Evolutionary conservation across 1,284 basidiomycete species (phyloP), one percentile per base, ranked within the genome.

Genomic region (Sporisorium sorghi): DNA sequence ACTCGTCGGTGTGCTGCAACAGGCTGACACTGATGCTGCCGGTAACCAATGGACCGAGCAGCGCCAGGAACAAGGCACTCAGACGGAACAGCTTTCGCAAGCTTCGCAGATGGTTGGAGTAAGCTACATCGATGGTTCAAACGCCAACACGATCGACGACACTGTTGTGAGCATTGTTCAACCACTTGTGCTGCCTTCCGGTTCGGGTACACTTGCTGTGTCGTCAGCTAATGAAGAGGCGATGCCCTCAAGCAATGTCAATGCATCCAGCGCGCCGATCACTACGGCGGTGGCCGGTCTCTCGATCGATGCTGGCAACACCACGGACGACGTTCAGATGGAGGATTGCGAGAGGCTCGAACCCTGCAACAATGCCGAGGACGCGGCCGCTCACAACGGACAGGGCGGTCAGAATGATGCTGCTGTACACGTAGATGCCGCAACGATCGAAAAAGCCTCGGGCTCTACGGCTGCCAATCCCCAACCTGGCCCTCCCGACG

Each of bases 151-250:
- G 32, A 5, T 19, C 9, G 32, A n/a, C 5, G 47, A 12, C 14
- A 10, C 30, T 33, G 33, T 33, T 2, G 19, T 21, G 11, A 19
- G 21, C 11, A 14, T 11, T 4, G 32, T 24, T 14, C 4, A 17
- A 9, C 21, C 48, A 33, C 48, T 50, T 24, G 32, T 50, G 19
- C 48, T 50, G 32, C 48, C 48, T 35, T 21, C 19, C 10, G 32
- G 48, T 12, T 50, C 30, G 8, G 48, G 33, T 23, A 17, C 12
- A 5, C 21, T 15, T 11, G 14, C 48, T 7, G 26, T 28, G 28
- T 9, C 26, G 9, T 28, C 15, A 2, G 9, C 11, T 17, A 14
- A 28, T 26, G 44, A 28, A n/a, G 44, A 28, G 26, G 44, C 24
- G 44, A 46, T 46, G 44, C 44, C 44, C 23, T 46, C 26, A 14